Evolutionary conservation across 2,329 filamentous ascomycete genomes (phyloP), one percentile per base, ranked within the genome.

Genomic region (Aspergillus terreus): DNA sequence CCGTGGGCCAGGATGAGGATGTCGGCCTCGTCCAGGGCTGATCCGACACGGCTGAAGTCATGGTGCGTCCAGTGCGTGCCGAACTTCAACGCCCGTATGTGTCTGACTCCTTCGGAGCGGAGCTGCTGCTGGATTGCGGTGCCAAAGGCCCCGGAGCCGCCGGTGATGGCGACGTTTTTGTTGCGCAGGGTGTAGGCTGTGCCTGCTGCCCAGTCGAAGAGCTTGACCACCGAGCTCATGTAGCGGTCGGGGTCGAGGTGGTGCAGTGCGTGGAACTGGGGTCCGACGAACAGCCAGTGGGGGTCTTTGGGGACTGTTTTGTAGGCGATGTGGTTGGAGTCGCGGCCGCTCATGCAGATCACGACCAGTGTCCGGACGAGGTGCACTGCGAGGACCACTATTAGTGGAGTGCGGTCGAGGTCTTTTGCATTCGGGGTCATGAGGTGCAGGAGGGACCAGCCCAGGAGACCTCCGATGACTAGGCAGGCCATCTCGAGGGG

Each of bases 141-240:
- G 6, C 54, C 52, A 23, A 58, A 57, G 7, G 52, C 54, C n/a
- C 58, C 56, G 0, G 45, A 51, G 1, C 44, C 56, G 0, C 52
- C 58, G 7, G 56, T 56, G 3, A 60, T 46, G 14, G 47, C 49
- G 5, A 58, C 44, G 4, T 23, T 40, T 30, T 58, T 60, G 6
- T 46, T 40, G 7, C 54, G 50, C 9, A 60, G 33, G 3, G 55
- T 57, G 47, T 50, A 60, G 7, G 58, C 56, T 6, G 58, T 60
- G 1, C 58, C 58, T 10, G 47, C 52, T 10, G 57, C 25, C 58
- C 58, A 60, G 51, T 60, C 58, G 11, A 60, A 60, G 3, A 57
- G 6, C 35, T 57, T 58, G 23, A 58, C 45, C 32, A 58, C 52
- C 2, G 58, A 60, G 9, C 58, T 43, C 42, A 60, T 56, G 30